Evolutionary conservation across 2,329 filamentous ascomycete species (phyloP), one percentile per base, ranked within the genome.

Genomic region (Aspergillus versicolor): DNA sequence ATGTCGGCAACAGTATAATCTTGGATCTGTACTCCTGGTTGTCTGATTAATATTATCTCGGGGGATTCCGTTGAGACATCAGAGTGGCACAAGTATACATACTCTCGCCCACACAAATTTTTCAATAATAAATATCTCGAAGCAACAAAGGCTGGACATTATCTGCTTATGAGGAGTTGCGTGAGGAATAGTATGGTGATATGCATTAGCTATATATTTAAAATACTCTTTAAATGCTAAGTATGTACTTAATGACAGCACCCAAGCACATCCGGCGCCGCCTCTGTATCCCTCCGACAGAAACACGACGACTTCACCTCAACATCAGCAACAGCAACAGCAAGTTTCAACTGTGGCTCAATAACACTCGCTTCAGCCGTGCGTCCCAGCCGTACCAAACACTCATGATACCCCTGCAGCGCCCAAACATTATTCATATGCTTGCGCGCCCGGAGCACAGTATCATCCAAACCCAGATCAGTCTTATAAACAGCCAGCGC

Each of bases 381-480:
- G 9, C 79, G 73, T 0, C 82, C 84, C 11, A 88, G 68, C 57
- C 76, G 82, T 2, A 79, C 61, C 48, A 91, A 67, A 66, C 89
- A 90, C 72, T 92, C 89, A 61, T 90, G 82, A 61, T 86, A 88
- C 0, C 89, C 89, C 63, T 90, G 87, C 59, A 92, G 70, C 4
- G 88, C 82, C 89, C 89, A 92, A 0, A 92, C 84, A 61, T 92
- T 92, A 49, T 87, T 87, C 5, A 83, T 86, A 70, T 91, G 89
- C 60, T 83, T 82, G 47, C 84, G 76, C 1, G 87, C 82, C n/a
- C 89, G 79, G 0, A 88, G 85, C 2, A 91, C 70, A 1, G 79
- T 81, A 15, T 79, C 75, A 54, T 82, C 79, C 12, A 87, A 64
- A 0, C 87, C 87, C 15, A 89, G 69, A 63, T 89, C 86, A 0